Evolutionary conservation across 176 grass and related monocot genomes (phyloP).

Genomic region (Rhipidocladum racemiflorum): DNA sequence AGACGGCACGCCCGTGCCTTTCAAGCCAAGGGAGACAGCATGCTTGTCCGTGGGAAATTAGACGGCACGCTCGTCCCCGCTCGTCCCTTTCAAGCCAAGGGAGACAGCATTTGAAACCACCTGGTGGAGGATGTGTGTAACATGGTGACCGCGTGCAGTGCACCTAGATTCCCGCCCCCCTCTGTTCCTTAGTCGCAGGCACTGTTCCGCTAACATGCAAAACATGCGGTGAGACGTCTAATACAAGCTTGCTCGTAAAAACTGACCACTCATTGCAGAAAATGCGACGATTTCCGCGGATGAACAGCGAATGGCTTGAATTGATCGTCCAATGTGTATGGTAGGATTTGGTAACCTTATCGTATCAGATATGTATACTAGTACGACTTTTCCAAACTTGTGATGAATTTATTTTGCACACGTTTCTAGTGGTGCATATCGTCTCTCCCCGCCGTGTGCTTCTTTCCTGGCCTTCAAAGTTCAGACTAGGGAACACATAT

Average conservation of each 20-base stretch:
- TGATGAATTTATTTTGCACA: background rate
- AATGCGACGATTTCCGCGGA: background rate
- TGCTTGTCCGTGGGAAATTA: background rate
- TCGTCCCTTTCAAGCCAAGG: background rate
- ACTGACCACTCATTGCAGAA: background rate
- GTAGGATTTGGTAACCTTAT: background rate
- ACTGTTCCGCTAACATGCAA: background rate
- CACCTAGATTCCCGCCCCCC: background rate
- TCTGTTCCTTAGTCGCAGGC: background rate
- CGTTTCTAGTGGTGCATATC: background rate
- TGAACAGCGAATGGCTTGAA: background rate
- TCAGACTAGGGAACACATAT: background rate
- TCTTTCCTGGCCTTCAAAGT: background rate
- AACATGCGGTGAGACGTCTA: background rate
- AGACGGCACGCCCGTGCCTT: background rate
- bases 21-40: background rate
- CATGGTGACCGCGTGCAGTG: background rate
- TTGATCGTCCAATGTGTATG: conserved; percentile 16
- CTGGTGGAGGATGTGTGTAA: background rate
- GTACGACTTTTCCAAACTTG: background rate
- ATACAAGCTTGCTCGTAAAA: background rate
- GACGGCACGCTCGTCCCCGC: background rate
- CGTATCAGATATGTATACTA: background rate
- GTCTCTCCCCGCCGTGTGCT: background rate
- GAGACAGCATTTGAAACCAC: background rate